Evolutionary conservation across 75 land plant species (phyloP), one percentile per base, ranked within the genome.

Genomic region (Adiantum capillusveneris): DNA sequence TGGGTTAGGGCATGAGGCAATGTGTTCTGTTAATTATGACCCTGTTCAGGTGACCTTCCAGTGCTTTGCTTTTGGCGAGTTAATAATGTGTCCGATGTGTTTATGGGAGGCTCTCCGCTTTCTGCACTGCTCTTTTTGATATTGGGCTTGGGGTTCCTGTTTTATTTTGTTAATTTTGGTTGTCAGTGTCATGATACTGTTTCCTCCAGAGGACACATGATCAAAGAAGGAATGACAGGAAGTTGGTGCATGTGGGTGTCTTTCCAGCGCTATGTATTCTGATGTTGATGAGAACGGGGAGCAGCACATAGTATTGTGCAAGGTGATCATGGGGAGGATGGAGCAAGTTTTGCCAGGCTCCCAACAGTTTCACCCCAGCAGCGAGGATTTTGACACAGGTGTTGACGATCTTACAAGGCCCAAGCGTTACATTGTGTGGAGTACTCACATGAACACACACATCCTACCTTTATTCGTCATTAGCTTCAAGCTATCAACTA

Each of bases 211-310:
- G 71, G 62, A 62, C 37, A 34, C 51, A 56, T 69, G 71, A 69
- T 28, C 67, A 69, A 44, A 31, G 21, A 22, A 54, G 12, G 30
- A 25, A 16, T 46, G 64, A 45, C 25, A 41, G 48, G 6, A 29
- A 50, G 52, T 12, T 53, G 18, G 50, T 69, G 24, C 62, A 67
- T 24, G 1, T 25, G 25, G 71, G 22, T 57, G 25, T 68, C n/a
- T 46, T 56, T 65, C 29, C 85, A 91, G 97, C 75, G 80, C 68
- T 59, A 59, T 42, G 11, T 66, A 71, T 67, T 65, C 79, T 55
- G 88, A 84, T 75, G 65, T 72, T 71, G 88, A 91, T 70, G 81
- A 81, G 74, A 82, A 88, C 59, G 93, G 80, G 2, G 48, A 75
- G 25, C 65, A 55, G 24, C 71, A 81, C 56, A 44, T 81, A 59